These are phyloP conservation scores for Pythium diclinum DNA, from an alignment of 352 stramenopile genomes.

Conservation along the genomic window DNA sequence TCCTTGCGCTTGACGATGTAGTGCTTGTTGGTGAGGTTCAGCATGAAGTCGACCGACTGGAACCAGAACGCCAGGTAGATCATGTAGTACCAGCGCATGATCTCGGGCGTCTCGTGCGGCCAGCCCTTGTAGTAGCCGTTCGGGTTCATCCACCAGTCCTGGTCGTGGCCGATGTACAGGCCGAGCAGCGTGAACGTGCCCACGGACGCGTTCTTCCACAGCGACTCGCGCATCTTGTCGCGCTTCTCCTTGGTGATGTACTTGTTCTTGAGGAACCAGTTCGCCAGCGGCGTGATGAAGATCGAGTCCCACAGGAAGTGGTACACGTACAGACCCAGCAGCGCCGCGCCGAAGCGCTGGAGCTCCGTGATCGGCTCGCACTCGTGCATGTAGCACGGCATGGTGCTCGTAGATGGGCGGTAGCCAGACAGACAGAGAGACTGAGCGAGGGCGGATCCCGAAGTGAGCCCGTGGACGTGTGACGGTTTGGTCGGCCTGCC, in stretches of 20 bases:
- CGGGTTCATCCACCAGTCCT: conserved; percentile 79
- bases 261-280: conserved; percentile 38
- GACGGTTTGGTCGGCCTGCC: background rate
- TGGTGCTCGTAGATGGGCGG: conserved; percentile 15
- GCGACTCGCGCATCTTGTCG: conserved; percentile 82
- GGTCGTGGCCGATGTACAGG: conserved; percentile 50
- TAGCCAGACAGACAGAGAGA: background rate
- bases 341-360: conserved; percentile 53
- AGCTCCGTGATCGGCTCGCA: conserved; percentile 51
- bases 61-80: conserved; percentile 82
- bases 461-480: background rate
- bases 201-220: conserved; percentile 80
- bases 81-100: conserved; percentile 82
- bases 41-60: conserved; percentile 83
- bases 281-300: conserved; percentile 53
- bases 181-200: conserved; percentile 59
- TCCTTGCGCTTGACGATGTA: conserved; percentile 83
- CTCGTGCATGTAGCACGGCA: conserved; percentile 73
- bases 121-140: conserved; percentile 62
- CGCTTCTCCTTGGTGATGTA: conserved; percentile 55
- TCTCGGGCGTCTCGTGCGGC: conserved; percentile 44
- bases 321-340: conserved; percentile 64
- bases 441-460: background rate
- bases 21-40: conserved; percentile 77
- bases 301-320: conserved; percentile 65